These are phyloP conservation scores for Lactuca sativa DNA, from an alignment of 129 eudicot genomes.

Conservation along the genomic window DNA sequence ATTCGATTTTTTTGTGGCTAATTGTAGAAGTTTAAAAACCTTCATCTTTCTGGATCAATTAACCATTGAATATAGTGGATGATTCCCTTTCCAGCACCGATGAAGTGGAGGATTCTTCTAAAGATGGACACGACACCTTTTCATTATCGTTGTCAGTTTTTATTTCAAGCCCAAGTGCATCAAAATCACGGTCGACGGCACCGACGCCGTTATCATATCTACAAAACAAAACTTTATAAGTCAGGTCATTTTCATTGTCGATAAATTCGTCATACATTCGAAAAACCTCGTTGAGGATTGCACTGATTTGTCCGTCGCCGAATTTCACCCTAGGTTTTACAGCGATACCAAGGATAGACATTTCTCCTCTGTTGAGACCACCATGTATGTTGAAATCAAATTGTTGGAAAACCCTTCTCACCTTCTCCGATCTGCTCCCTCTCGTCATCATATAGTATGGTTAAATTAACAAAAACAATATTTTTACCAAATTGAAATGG, in stretches of 20 bases:
- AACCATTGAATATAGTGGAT: conserved; percentile 11
- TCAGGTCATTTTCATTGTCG: conserved; percentile 59
- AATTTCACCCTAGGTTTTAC: too few relatives aligned
- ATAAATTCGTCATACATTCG: conserved; percentile 63
- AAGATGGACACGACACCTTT: conserved; percentile 1
- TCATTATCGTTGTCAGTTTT: conserved; percentile 28
- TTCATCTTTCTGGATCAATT: too few relatives aligned
- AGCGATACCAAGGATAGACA: too few relatives aligned
- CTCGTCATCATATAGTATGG: conserved; percentile 45
- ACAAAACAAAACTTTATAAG: conserved; percentile 57
- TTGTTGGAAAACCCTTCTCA: too few relatives aligned
- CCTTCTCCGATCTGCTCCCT: conserved; percentile 29
- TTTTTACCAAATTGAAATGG: too few relatives aligned
- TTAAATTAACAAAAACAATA: too few relatives aligned
- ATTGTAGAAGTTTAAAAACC: too few relatives aligned
- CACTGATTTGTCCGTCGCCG: conserved; percentile 5
- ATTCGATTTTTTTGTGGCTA: too few relatives aligned
- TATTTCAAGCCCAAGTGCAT: conserved; percentile 62
- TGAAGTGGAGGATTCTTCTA: conserved; percentile 18
- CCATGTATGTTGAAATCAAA: too few relatives aligned
- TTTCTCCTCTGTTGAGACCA: too few relatives aligned
- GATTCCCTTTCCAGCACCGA: conserved; percentile 30
- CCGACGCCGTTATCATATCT: conserved; percentile 81
- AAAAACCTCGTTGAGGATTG: conserved; percentile 72
- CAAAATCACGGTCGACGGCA: conserved; percentile 75